Base-by-base conservation (phyloP, 106 monocot species). In the Phalaenopsis equestris region DNA sequence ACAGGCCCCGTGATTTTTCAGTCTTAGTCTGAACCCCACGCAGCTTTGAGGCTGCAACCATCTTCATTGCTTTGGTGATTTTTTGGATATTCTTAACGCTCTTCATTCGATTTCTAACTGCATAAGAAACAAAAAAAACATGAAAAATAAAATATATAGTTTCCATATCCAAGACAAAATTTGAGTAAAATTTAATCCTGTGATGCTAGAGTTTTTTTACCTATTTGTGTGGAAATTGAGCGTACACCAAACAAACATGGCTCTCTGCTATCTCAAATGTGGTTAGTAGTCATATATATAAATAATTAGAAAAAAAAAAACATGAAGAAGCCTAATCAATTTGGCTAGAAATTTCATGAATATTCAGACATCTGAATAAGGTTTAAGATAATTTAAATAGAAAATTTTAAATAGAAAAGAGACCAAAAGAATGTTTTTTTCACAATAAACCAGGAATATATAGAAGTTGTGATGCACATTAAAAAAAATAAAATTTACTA, bases 21-120 rank as follows among this genome's bases (percentile, higher is more conserved):
- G 93, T 94, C 73, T 87, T 92, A 16, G 65, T 77, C 85, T 97
- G 96, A 85, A 90, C 94, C 79, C 85, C 87, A 42, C 96, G 81
- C 49, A 97, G 84, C 86, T 94, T 94, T 46, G 96, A 97, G 41
- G 94, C 96, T 83, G 96, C 96, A 21, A 97, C 96, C 96, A 97
- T 97, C 79, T 97, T 97, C 96, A 97, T 97, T 75, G 96, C 96
- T 79, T 97, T 94, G n/a, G 96, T 97, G 64, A 97, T 97, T 86
- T 97, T 97, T 67, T 97, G 94, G 17, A 97, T 97, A 72, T 94
- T 97, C 85, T 85, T 92, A 11, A 97, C 90, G 94, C 96, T 97
- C 79, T 94, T 97, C 96, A 97, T 97, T 55, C 96, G 72, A 45
- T 86, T 97, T 79, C 96, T 90, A 18, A 97, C 96, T 97, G 89